Base-by-base conservation (phyloP, 208 protist species). In the Leptomonas pyrrhocoris region DNA sequence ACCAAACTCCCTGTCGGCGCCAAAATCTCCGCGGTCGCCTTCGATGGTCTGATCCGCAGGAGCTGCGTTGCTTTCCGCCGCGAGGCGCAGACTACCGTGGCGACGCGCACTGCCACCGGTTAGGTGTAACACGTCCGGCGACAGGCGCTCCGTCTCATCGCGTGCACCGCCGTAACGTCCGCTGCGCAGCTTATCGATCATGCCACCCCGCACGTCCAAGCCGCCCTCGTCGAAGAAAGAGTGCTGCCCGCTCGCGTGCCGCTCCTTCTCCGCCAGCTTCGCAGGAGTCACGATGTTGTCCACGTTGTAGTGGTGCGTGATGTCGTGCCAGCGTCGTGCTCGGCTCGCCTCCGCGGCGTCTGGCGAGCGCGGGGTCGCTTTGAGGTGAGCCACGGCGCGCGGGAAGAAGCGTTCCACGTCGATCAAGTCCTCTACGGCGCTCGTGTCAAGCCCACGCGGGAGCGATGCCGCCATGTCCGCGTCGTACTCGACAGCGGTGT, bases 141-240 rank as follows among this genome's bases (percentile, higher is more conserved):
- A 92, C 11, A 81, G 50, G 18, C 30, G 46, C 54, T 90, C 82
- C 30, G 27, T 31, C 4, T 55, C n/a, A 2, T 72, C 56, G 16
- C 49, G 67, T 0, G 67, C 34, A 46, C 46, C 28, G 36, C 63
- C 49, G 75, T 42, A 55, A 21, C 25, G 38, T 0, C 66, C 61
- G 53, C 63, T 71, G 6, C 28, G 66, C 27, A 72, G 63, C 53
- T 70, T 64, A 30, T 81, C 46, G 23, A 42, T 55, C 45, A 83
- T 54, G 5, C 69, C 70, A 15, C 80, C 68, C 31, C 86, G 86
- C 42, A 96, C 93, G 64, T 94, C 86, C 18, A 96, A 27, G 42
- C 91, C 72, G 16, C 83, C 88, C 43, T 96, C 76, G 63, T 93
- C 84, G 54, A 96, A 96, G 61, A 94, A 92, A 28, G 88, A 93